These are phyloP conservation scores for Poteriospumella lacustris DNA, from an alignment of 108 stramenopile species.

Conservation along the genomic window DNA sequence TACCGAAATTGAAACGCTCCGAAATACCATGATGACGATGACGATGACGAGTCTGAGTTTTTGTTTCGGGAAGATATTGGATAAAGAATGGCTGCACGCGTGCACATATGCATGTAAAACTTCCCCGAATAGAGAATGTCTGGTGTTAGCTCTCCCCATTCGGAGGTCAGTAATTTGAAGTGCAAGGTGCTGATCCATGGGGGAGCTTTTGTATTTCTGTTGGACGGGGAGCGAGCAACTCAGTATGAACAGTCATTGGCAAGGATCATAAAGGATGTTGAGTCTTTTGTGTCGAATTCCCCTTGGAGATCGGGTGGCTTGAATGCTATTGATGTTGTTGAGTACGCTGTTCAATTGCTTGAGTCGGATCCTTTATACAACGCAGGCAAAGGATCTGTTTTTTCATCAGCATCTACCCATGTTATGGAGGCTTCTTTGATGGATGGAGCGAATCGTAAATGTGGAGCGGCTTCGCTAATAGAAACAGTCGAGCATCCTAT, in stretches of 20 bases:
- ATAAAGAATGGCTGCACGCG: no score
- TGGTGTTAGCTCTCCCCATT: no score
- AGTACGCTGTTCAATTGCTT: constrained; percentile 4
- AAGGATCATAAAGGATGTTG: no score
- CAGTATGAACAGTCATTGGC: neutral
- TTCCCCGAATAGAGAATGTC: no score
- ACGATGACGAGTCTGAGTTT: no score
- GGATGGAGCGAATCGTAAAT: neutral
- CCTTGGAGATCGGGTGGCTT: neutral
- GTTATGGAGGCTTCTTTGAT: neutral
- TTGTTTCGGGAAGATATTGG: no score
- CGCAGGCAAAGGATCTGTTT: constrained; percentile 19
- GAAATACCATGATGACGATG: no score
- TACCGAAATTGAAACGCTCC: no score
- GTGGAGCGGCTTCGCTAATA: constrained; percentile 18
- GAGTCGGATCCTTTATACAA: constrained; percentile 1
- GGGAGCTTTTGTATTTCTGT: neutral
- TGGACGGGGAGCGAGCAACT: neutral
- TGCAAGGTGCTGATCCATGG: constrained; percentile 9
- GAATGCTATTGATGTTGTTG: constrained; percentile 24
- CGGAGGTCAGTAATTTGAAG: no score
- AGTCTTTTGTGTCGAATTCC: neutral
- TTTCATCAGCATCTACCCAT: neutral
- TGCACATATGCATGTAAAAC: no score
- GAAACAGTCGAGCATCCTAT: constrained; percentile 2